These are phyloP conservation scores for Neurospora sp. DNA, from an alignment of 495 filamentous ascomycete genomes.

Conservation along the genomic window DNA sequence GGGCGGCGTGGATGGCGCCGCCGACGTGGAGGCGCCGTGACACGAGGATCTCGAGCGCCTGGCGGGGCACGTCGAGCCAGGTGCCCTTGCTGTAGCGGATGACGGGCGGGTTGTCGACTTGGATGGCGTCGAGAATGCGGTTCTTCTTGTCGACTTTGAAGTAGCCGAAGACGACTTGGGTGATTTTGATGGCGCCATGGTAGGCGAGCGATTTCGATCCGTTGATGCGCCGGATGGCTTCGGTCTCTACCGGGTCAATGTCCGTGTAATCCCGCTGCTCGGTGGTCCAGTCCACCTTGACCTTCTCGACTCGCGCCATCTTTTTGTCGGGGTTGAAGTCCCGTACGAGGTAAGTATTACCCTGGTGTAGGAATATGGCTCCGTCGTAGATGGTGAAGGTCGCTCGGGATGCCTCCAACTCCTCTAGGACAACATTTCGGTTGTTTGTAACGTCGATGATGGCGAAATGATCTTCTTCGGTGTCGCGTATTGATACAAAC, in stretches of 20 bases:
- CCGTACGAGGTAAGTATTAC: slow-evolving; percentile 79
- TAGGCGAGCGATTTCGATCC: slow-evolving; percentile 50
- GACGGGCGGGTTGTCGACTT: slow-evolving; percentile 89
- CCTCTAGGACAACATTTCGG: slow-evolving; percentile 79
- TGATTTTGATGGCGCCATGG: slow-evolving; percentile 75
- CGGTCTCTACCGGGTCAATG: slow-evolving; percentile 81
- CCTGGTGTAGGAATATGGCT: slow-evolving; percentile 95
- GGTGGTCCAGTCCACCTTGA: slow-evolving; percentile 95
- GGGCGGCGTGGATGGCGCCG: slow-evolving; percentile 85
- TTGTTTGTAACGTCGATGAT: slow-evolving; percentile 81
- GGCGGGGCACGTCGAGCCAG: slow-evolving; percentile 87
- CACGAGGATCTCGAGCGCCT: slow-evolving; percentile 68
- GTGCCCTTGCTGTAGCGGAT: slow-evolving; percentile 76
- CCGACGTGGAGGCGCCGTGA: slow-evolving; percentile 67
- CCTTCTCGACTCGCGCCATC: slow-evolving; percentile 59
- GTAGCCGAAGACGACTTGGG: slow-evolving; percentile 84
- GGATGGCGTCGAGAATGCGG: slow-evolving; percentile 81
- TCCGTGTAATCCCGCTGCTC: slow-evolving; percentile 91
- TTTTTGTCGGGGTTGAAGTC: slow-evolving; percentile 72
- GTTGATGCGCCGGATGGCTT: slow-evolving; percentile 60
- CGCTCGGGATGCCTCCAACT: slow-evolving; percentile 89
- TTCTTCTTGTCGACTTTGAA: slow-evolving; percentile 78
- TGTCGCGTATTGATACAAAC: slow-evolving; percentile 83
- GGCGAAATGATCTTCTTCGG: slow-evolving; percentile 85
- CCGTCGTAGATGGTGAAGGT: slow-evolving; percentile 97